These are phyloP conservation scores for Ceratocystis harringtonii DNA, from an alignment of 2,329 filamentous ascomycete species.

Conservation along the genomic window DNA sequence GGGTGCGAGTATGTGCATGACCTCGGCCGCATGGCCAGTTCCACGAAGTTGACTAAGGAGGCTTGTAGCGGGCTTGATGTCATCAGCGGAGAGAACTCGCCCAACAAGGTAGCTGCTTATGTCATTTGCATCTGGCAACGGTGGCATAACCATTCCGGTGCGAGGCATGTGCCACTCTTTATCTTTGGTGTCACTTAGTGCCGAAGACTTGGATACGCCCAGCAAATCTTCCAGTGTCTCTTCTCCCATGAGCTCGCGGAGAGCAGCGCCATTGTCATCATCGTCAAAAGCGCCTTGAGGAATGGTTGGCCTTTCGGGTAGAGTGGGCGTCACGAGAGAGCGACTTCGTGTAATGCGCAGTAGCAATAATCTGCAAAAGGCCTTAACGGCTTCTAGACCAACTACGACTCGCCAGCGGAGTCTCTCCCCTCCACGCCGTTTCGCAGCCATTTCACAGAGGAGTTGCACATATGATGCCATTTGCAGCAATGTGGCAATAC, in stretches of 20 bases:
- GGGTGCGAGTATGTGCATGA: slow-evolving; percentile 82
- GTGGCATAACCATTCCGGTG: slow-evolving; percentile 73
- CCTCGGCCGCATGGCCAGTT: slow-evolving; percentile 59
- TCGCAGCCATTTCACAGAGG: slow-evolving; percentile 93
- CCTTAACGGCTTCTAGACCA: slow-evolving; percentile 72
- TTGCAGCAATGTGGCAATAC: slow-evolving; percentile 68
- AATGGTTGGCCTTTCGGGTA: slow-evolving; percentile 74
- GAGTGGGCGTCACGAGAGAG: slow-evolving; percentile 64
- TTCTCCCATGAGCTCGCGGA: slow-evolving; percentile 31
- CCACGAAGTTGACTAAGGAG: slow-evolving; percentile 74
- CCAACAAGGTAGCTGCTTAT: slow-evolving; percentile 77
- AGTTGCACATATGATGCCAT: slow-evolving; percentile 91
- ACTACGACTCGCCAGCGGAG: slow-evolving; percentile 78
- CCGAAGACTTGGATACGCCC: slow-evolving; percentile 44
- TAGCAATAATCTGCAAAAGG: slow-evolving; percentile 64
- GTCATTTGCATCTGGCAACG: slow-evolving; percentile 63
- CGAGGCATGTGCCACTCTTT: slow-evolving; percentile 84
- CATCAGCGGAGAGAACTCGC: slow-evolving; percentile 85
- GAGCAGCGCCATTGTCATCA: slow-evolving; percentile 30
- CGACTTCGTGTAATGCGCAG: slow-evolving; percentile 70
- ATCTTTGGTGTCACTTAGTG: slow-evolving; percentile 28
- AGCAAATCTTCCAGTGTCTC: slow-evolving; percentile 20
- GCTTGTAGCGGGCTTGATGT: slow-evolving; percentile 81
- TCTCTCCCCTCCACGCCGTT: slow-evolving; percentile 64
- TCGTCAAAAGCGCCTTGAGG: slow-evolving; percentile 32